A percentile compares a stretch with the other conserved stretches of the same genome.
Evolutionary conservation across 345 rosid species (phyloP).

Genomic region (Aquilaria yunnanensis): DNA sequence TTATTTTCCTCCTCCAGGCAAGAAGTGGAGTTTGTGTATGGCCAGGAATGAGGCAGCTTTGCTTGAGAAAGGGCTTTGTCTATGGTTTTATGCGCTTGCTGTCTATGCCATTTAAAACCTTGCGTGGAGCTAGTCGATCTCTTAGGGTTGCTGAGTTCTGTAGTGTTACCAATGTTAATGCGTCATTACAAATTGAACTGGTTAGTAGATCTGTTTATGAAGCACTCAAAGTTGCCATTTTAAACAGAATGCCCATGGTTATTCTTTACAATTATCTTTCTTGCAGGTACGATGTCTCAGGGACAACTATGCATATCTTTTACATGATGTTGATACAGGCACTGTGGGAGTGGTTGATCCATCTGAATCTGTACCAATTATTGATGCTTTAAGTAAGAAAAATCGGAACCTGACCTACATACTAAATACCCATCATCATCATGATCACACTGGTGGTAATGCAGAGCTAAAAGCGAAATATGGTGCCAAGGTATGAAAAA

Average conservation of each 20-base stretch:
- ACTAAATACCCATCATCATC: constrained; percentile 92
- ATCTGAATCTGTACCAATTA: constrained; percentile 77
- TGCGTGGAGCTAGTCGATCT: constrained; percentile 87
- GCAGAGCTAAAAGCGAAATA: constrained; percentile 88
- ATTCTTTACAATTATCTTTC: not conserved
- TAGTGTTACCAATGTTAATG: constrained; percentile 67
- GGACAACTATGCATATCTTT: constrained; percentile 91
- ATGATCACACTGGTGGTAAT: constrained; percentile 91
- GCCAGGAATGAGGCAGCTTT: constrained; percentile 82
- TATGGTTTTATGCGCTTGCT: constrained; percentile 72
- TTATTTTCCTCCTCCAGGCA: constrained; percentile 33
- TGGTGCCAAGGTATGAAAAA: constrained; percentile 88
- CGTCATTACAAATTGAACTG: constrained; percentile 90
- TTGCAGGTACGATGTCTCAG: constrained; percentile 84
- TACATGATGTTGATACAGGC: constrained; percentile 91
- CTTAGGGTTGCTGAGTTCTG: constrained; percentile 87
- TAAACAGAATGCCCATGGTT: not conserved
- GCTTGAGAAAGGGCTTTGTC: constrained; percentile 77
- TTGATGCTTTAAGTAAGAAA: constrained; percentile 76
- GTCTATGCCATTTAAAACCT: constrained; percentile 79
- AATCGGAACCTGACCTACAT: constrained; percentile 85
- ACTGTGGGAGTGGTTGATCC: constrained; percentile 99
- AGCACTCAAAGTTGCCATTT: not conserved
- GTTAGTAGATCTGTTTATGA: constrained; percentile 28
- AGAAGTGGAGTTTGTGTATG: constrained; percentile 68